Evolutionary conservation across 1,284 basidiomycete genomes (phyloP).

Genomic region (Ceratobasidium sp.): DNA sequence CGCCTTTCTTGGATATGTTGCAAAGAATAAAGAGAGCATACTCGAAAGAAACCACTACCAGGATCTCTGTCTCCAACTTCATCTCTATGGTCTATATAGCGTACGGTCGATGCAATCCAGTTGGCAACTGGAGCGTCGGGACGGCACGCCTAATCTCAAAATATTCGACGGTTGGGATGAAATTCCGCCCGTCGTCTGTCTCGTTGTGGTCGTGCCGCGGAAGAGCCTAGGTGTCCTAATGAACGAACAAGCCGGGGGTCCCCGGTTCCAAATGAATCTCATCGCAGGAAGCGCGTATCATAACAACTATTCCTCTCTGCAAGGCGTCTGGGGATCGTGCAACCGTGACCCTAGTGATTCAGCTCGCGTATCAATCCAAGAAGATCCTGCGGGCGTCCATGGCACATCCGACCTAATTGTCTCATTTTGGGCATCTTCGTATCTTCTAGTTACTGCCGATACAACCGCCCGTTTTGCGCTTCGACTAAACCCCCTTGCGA

Average conservation of each 20-base stretch:
- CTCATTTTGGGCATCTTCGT: constrained; percentile 29
- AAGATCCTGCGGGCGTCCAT: constrained; percentile 13
- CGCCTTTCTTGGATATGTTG: not conserved
- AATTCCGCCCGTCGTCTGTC: constrained; percentile 22
- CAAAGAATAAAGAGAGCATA: not conserved
- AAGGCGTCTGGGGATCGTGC: constrained; percentile 26
- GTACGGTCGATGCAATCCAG: not conserved
- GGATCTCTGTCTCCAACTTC: constrained; percentile 18
- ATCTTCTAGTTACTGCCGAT: not conserved
- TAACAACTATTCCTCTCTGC: constrained; percentile 14
- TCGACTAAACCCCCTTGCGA: not conserved
- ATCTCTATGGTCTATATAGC: not conserved
- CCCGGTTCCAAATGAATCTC: not conserved
- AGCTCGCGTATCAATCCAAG: not conserved
- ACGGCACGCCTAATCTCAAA: not conserved
- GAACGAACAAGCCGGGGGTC: not conserved
- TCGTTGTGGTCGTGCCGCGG: constrained; percentile 4
- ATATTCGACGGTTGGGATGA: constrained; percentile 21
- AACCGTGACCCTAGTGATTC: not conserved
- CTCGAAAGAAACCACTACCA: constrained; percentile 18
- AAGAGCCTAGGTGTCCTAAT: not conserved
- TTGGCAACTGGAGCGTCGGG: not conserved
- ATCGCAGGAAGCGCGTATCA: not conserved
- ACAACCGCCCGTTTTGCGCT: not conserved
- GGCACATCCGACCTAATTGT: constrained; percentile 30